Evolutionary conservation across 306 rosid genomes (phyloP).

Genomic region (Cucumis melo): DNA sequence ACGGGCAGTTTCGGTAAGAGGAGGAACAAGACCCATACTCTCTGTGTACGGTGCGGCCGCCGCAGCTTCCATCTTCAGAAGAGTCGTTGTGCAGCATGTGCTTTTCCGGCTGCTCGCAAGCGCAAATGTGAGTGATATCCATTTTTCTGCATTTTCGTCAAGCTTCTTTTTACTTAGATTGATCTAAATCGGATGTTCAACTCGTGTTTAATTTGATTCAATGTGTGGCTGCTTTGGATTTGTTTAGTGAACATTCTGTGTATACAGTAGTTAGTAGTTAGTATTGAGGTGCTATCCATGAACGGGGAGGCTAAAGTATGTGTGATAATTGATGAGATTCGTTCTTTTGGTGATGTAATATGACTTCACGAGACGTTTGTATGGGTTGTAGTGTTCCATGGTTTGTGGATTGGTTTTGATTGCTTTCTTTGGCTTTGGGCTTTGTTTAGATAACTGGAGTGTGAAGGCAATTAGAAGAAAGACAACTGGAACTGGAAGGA

Average conservation of each 20-base stretch:
- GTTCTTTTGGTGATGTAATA: background rate
- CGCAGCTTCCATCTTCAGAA: constrained; percentile 97
- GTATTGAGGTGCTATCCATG: background rate
- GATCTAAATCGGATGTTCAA: background rate
- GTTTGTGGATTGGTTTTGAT: background rate
- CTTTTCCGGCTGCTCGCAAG: constrained; percentile 85
- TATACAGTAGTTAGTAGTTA: background rate
- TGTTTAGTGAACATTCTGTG: background rate
- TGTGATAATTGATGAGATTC: background rate
- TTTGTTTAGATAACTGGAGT: constrained; percentile 81
- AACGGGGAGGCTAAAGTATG: background rate
- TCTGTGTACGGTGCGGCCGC: constrained; percentile 94
- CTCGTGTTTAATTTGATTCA: background rate
- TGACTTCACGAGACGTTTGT: too few species aligned
- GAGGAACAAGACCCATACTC: constrained; percentile 98
- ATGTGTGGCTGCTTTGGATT: background rate
- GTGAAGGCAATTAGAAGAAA: constrained; percentile 90
- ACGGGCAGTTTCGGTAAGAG: constrained; percentile 97
- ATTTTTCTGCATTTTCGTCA: background rate
- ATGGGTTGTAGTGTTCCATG: background rate
- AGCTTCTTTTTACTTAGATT: background rate
- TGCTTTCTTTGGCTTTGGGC: background rate
- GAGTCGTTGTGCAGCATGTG: constrained; percentile 92
- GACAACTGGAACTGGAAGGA: constrained; percentile 98
- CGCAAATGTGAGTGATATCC: constrained; percentile 44